phyloP scores from a whole-genome alignment of 2,329 filamentous ascomycete species.

The Epichloe elymi region DNA sequence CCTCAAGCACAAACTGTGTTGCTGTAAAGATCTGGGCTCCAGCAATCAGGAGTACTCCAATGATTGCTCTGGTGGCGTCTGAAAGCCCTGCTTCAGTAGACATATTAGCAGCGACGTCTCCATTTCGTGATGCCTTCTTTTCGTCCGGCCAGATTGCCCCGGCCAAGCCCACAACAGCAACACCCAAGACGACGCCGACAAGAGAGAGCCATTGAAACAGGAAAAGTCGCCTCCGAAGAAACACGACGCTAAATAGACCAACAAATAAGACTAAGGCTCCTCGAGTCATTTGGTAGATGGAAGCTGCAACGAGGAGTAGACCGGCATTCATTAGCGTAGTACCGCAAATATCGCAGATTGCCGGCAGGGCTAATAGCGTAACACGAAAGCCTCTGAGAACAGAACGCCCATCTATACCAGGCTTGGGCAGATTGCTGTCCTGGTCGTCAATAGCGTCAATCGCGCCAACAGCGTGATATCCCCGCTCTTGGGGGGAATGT shows the following conservation, averaged over 20 bases:
- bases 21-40: conserved; percentile 94
- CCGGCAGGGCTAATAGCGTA: conserved; percentile 66
- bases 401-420: conserved; percentile 42
- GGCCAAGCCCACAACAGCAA: conserved; percentile 79
- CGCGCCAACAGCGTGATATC: conserved; percentile 53
- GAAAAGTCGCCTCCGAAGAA: conserved; percentile 65
- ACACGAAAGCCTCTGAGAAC: conserved; percentile 60
- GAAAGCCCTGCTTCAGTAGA: conserved; percentile 26
- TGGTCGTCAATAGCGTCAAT: conserved; percentile 24
- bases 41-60: conserved; percentile 84
- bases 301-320: conserved; percentile 82
- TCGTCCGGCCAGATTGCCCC: conserved; percentile 67
- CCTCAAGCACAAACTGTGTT: conserved; percentile 89
- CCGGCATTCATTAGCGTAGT: conserved; percentile 98
- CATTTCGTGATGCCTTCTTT: conserved; percentile 29
- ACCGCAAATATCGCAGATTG: conserved; percentile 85
- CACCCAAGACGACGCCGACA: conserved; percentile 74
- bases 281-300: conserved; percentile 97
- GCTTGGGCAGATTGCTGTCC: conserved; percentile 10
- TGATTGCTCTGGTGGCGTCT: conserved; percentile 40
- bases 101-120: conserved; percentile 17
- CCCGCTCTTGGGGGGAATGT: conserved; percentile 29
- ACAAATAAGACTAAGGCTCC: conserved; percentile 93
- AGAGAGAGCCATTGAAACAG: conserved; percentile 90
- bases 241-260: conserved; percentile 85